Evolutionary conservation across 164 flowering plant species (phyloP), one percentile per base, ranked within the genome.

Genomic region (Malania oleifera): DNA sequence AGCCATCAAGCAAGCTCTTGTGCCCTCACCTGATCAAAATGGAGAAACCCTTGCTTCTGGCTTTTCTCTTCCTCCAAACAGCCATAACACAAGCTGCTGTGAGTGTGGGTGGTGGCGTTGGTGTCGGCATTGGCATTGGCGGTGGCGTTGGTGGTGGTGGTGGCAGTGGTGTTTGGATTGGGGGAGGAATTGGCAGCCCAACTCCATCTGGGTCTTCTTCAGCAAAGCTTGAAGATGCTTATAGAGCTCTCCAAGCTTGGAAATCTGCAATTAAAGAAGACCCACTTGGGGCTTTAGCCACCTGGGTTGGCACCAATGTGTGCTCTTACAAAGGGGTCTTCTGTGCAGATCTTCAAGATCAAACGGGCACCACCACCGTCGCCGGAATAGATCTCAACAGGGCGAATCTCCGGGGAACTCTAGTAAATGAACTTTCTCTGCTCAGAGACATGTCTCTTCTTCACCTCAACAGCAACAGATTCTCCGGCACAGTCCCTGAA

Each of bases 201-300:
- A 27, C 46, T 52, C 69, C 82, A 44, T 27, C 73, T 29, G 70
- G 54, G 18, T 48, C 73, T 41, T 23, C 70, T 23, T 31, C 85
- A 19, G 46, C n/a, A 62, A 76, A 37, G 12, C 73, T 67, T 5
- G 31, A 45, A 40, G 65, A 24, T 23, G 89, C 96, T 1, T 84
- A 77, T 77, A 67, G 74, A 51, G 97, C 95, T 50, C 82, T 92
- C 13, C 98, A 92, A 58, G 77, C 96, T 48, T 92, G 98, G 98
- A 92, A 87, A 76, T 72, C 80, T 14, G 89, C 97, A 29, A 87
- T 92, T 7, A 73, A 81, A 23, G 83, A 79, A 17, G 98, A 92
- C 70, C 97, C 98, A 52, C n/a, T 34, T 7, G 77, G 78, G 47
- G 60, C 84, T 47, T 56, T 80, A 43, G 28, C 27, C 29, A 70